Evolutionary conservation across 2,329 filamentous ascomycete genomes (phyloP), one percentile per base, ranked within the genome.

Genomic region (Whalleya microplaca): DNA sequence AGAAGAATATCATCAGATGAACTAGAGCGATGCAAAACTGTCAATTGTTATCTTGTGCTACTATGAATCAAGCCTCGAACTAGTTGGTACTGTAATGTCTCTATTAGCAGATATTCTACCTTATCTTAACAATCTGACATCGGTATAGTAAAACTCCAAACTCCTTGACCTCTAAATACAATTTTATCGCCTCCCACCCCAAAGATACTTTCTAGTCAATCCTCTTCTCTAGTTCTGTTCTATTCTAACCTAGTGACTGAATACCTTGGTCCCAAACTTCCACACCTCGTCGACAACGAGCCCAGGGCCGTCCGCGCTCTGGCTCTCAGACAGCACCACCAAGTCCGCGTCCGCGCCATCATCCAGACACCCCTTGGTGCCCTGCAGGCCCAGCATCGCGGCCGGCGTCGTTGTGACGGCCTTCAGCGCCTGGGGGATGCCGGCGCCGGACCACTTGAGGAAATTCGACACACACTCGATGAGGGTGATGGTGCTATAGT

Each of bases 401-500:
- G 91, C 90, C 0, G 91, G 91, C 0, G 90, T 92, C 32, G 83
- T 78, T 0, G 91, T 95, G 27, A 93, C 91, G 8, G 89, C 84
- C 61, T 82, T 84, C 45, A 95, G 74, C 1, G 88, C 90, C 67
- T 87, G 82, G 0, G 89, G 84, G 37, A 93, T 81, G 37, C 80
- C 81, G 4, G 84, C 82, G 14, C 87, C 88, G 1, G 87, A 87
- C 87, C 88, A 94, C 56, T 82, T 82, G 64, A 91, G 78, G 71
- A 95, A 93, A 73, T 95, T 95, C 69, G 86, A 89, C 52, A 93
- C 85, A 66, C 91, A 95, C 65, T 94, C 89, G 41, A 93, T 82
- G n/a, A 96, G 79, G 6, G 88, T 87, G 50, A 88, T 86, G 42
- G 86, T 86, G 64, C 85, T 88, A 45, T 55, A 46, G n/a, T n/a